A percentile compares a stretch with the other conserved stretches of the same genome.
phyloP scores from a whole-genome alignment of 1,284 basidiomycete genomes.

The Golubevia pallescens region DNA sequence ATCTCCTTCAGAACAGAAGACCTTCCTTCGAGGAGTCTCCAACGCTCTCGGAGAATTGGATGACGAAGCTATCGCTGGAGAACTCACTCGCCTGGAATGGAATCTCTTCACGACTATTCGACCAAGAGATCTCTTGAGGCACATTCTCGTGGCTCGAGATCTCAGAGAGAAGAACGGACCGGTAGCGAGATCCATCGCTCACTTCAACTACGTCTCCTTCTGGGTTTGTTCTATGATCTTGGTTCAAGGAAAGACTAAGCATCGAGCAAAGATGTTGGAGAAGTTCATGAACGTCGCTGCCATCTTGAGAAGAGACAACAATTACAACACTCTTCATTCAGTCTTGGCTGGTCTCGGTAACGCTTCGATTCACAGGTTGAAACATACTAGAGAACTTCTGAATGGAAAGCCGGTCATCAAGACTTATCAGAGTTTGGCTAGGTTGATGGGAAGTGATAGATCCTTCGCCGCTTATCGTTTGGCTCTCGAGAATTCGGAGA shows the following conservation, averaged over 20 bases:
- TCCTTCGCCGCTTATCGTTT: constrained; percentile 46
- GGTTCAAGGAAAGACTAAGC: constrained; percentile 43
- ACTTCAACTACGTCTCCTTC: constrained; percentile 55
- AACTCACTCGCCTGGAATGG: constrained; percentile 51
- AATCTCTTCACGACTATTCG: constrained; percentile 40
- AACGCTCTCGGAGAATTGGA: constrained; percentile 41
- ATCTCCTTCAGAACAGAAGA: constrained; percentile 7
- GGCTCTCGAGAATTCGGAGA: constrained; percentile 45
- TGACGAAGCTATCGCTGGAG: constrained; percentile 39
- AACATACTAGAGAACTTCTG: constrained; percentile 39
- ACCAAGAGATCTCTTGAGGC: constrained; percentile 45
- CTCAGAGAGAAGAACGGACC: constrained; percentile 29
- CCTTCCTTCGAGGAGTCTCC: constrained; percentile 32
- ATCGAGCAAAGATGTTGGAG: constrained; percentile 45
- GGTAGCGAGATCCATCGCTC: constrained; percentile 41
- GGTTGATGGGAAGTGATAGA: constrained; percentile 44
- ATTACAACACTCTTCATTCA: constrained; percentile 50
- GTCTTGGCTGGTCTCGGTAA: constrained; percentile 48
- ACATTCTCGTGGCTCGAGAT: constrained; percentile 39
- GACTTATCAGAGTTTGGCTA: constrained; percentile 33
- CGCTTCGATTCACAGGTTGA: constrained; percentile 43
- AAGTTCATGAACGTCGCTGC: constrained; percentile 52
- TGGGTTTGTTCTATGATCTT: constrained; percentile 57
- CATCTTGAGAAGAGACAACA: constrained; percentile 43
- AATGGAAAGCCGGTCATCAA: constrained; percentile 45